Percentiles rank a stretch among this genome's conserved stretches.
These are phyloP conservation scores for Hemisphaericaspora subhashii DNA, from an alignment of 1,139 yeast species.

Conservation along the genomic window DNA sequence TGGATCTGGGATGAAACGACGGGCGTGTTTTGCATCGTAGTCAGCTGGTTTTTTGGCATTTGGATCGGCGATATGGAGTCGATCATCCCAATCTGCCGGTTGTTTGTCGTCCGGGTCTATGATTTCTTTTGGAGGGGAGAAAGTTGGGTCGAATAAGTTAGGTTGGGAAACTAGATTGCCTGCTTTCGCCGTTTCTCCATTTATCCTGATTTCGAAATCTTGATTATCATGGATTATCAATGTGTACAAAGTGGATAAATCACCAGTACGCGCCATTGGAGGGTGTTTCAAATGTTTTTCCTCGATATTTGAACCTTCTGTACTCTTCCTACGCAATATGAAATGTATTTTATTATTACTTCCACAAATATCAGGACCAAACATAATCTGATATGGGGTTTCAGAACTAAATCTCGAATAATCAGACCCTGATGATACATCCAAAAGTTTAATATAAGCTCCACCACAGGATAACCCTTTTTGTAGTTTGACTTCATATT, in stretches of 20 bases:
- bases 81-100: slow-evolving; percentile 83
- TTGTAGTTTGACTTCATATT: slow-evolving; percentile 85
- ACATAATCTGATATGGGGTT: slow-evolving; percentile 82
- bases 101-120: slow-evolving; percentile 61
- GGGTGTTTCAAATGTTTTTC: slow-evolving; percentile 70
- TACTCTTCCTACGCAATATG: slow-evolving; percentile 61
- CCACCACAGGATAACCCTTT: slow-evolving; percentile 82
- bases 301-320: slow-evolving; percentile 54
- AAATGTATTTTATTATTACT: slow-evolving; percentile 75
- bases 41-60: slow-evolving; percentile 67
- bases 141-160: slow-evolving; percentile 56
- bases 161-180: slow-evolving; percentile 60
- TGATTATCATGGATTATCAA: slow-evolving; percentile 64
- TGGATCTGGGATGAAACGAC: slow-evolving; percentile 63
- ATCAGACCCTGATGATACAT: slow-evolving; percentile 23
- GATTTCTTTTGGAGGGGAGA: slow-evolving; percentile 64
- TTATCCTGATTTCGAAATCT: slow-evolving; percentile 75
- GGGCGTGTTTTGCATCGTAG: slow-evolving; percentile 70
- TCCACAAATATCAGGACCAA: slow-evolving; percentile 95
- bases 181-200: slow-evolving; percentile 70
- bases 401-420: slow-evolving; percentile 32
- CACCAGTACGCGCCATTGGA: slow-evolving; percentile 63
- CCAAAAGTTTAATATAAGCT: slow-evolving; percentile 75
- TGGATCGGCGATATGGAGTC: slow-evolving; percentile 64
- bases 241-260: slow-evolving; percentile 70